Conservation (phyloP, 495 filamentous ascomycete genomes). For the Talaromyces ruber region DNA sequence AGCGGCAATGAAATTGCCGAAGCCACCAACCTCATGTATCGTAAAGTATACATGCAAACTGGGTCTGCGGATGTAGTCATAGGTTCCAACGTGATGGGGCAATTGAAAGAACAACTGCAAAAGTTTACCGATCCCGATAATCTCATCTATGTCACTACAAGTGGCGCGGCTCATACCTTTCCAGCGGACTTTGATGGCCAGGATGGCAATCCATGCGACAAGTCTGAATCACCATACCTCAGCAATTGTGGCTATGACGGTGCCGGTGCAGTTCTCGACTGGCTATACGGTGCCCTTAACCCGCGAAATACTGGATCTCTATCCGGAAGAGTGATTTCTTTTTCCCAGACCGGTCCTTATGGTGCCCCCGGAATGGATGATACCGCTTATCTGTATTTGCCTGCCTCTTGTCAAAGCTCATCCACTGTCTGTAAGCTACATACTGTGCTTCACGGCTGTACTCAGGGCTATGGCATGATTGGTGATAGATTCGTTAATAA, state of each 20-base stretch:
- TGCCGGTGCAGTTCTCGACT: not conserved
- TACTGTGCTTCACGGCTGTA: not conserved
- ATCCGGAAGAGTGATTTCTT: not conserved
- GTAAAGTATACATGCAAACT: not conserved
- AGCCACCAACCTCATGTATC: not conserved
- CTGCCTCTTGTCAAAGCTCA: not conserved
- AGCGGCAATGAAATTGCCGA: not conserved
- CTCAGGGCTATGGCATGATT: not conserved
- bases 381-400: not conserved
- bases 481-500: not conserved
- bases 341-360: not conserved
- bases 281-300: not conserved
- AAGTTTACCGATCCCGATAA: not conserved
- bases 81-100: not conserved
- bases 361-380: not conserved
- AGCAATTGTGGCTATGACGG: not conserved
- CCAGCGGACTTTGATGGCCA: not conserved
- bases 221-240: not conserved
- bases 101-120: not conserved
- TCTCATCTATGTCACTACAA: not conserved
- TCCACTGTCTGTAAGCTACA: not conserved
- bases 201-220: not conserved
- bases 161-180: not conserved
- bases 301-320: not conserved
- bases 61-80: not conserved